Evolutionary conservation across 768 basidiomycete species (phyloP).

Genomic region (Pleurotus giganteus): DNA sequence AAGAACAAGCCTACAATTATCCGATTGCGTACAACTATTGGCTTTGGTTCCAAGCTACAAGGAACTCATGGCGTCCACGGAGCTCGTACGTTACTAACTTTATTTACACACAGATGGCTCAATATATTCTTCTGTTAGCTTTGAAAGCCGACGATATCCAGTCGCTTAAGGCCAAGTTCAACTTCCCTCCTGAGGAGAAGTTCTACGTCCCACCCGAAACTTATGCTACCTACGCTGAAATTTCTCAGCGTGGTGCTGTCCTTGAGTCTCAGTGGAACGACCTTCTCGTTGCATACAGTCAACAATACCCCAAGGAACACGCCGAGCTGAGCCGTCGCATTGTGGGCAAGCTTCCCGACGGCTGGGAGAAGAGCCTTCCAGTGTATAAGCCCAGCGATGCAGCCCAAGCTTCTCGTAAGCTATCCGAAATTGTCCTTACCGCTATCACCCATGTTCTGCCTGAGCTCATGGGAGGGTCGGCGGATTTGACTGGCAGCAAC

Average conservation of each 20-base stretch:
- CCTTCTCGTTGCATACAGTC: constrained; percentile 62
- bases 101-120: neutral
- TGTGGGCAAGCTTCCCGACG: constrained; percentile 74
- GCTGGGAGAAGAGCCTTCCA: constrained; percentile 85
- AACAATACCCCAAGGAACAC: constrained; percentile 82
- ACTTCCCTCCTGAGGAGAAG: constrained; percentile 72
- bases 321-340: constrained; percentile 86
- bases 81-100: constrained; percentile 60
- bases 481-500: constrained; percentile 91
- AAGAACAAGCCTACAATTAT: constrained; percentile 87
- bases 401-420: constrained; percentile 89
- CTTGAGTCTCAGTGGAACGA: constrained; percentile 74
- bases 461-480: constrained; percentile 86
- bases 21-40: constrained; percentile 85
- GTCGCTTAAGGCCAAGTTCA: constrained; percentile 79
- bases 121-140: constrained; percentile 41
- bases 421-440: constrained; percentile 86
- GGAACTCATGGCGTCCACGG: constrained; percentile 96
- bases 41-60: constrained; percentile 89
- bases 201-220: constrained; percentile 79
- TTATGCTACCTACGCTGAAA: constrained; percentile 63
- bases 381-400: constrained; percentile 81
- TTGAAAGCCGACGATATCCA: constrained; percentile 91
- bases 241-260: constrained; percentile 70
- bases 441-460: constrained; percentile 73